Evolutionary conservation across 2,329 filamentous ascomycete species (phyloP).

Genomic region (Diaporthe caulivora): DNA sequence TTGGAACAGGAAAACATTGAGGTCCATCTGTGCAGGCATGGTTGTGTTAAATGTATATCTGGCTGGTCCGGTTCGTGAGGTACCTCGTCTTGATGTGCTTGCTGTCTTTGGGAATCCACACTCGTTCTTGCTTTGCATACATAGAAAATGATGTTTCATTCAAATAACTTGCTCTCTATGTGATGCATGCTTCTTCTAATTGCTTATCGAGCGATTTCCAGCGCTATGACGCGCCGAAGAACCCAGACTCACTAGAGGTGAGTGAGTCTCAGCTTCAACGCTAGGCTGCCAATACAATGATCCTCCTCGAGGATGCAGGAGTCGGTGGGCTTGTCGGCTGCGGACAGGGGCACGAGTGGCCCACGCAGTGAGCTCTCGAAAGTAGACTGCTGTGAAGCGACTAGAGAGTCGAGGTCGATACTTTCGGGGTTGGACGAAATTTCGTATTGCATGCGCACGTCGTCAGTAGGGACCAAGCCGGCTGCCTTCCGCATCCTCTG

Average conservation of each 20-base stretch:
- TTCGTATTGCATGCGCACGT: constrained; percentile 93
- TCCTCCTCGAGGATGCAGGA: constrained; percentile 15
- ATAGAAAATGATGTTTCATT: too few relatives aligned
- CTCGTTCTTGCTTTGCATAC: too few relatives aligned
- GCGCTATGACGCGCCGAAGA: too few relatives aligned
- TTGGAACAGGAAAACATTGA: too few relatives aligned
- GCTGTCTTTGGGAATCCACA: too few relatives aligned
- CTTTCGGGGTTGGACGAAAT: constrained; percentile 83
- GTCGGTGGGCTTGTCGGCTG: neutral
- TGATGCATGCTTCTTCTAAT: too few relatives aligned
- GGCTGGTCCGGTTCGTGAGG: too few relatives aligned
- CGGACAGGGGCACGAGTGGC: neutral
- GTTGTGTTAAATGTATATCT: too few relatives aligned
- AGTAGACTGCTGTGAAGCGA: constrained; percentile 63
- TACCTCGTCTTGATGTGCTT: too few relatives aligned
- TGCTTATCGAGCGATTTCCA: too few relatives aligned
- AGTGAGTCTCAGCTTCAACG: constrained; percentile 3
- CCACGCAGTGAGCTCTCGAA: neutral
- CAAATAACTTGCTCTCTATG: too few relatives aligned
- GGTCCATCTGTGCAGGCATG: too few relatives aligned
- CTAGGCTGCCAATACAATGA: neutral
- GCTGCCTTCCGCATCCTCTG: constrained; percentile 95
- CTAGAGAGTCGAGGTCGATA: constrained; percentile 77
- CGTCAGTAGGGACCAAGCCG: constrained; percentile 89
- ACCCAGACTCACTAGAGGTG: neutral